phyloP scores from a whole-genome alignment of 1,284 basidiomycete species.

The Pulchroboletus neoregius region DNA sequence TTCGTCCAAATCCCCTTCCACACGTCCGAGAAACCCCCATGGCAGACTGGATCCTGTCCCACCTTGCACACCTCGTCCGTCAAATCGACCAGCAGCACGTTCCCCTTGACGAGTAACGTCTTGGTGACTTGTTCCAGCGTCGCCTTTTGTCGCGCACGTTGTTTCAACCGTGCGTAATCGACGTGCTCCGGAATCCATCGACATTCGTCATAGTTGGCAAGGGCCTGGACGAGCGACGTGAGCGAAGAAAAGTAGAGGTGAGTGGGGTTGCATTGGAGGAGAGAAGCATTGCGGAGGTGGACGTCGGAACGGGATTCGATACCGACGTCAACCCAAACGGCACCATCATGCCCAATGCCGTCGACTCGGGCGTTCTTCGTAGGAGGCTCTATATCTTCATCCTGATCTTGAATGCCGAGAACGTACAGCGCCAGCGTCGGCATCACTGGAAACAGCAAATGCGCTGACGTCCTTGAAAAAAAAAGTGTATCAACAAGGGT shows the following conservation, averaged over 20 bases:
- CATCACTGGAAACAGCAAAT: slow-evolving; percentile 51
- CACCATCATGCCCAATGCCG: background rate
- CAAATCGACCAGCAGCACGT: slow-evolving; percentile 46
- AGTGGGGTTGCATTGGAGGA: slow-evolving; percentile 48
- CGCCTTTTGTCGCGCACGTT: slow-evolving; percentile 52
- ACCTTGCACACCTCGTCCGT: slow-evolving; percentile 47
- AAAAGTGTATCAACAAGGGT: background rate
- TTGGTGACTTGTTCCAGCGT: slow-evolving; percentile 52
- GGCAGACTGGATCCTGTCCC: slow-evolving; percentile 40
- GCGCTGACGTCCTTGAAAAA: slow-evolving; percentile 39
- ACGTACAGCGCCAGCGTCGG: slow-evolving; percentile 51
- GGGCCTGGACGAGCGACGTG: slow-evolving; percentile 45
- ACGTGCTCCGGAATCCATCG: slow-evolving; percentile 45
- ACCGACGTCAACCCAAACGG: slow-evolving; percentile 41
- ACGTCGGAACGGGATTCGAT: slow-evolving; percentile 47
- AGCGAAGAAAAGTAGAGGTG: slow-evolving; percentile 50
- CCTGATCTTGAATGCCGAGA: slow-evolving; percentile 30
- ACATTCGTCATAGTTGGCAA: slow-evolving; percentile 50
- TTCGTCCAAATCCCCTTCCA: slow-evolving; percentile 56
- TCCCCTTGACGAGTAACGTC: slow-evolving; percentile 48
- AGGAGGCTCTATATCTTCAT: background rate
- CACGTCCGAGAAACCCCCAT: slow-evolving; percentile 56
- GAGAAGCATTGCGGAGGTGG: slow-evolving; percentile 52
- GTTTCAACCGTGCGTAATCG: slow-evolving; percentile 51
- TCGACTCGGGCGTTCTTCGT: background rate